Conservation (phyloP, 164 flowering plant genomes). For the Berberis vulgaris region DNA sequence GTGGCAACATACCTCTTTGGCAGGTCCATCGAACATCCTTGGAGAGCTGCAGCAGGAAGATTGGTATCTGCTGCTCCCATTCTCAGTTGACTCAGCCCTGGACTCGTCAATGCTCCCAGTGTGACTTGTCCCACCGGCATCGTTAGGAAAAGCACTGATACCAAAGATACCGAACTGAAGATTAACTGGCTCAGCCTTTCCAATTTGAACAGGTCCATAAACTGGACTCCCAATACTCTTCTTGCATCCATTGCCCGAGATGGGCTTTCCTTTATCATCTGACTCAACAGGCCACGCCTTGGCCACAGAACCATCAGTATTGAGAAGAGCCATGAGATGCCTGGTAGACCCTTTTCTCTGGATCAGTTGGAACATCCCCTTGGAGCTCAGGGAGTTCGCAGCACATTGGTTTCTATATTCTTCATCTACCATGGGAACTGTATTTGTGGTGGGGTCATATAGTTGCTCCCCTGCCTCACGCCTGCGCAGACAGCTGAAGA, state of each 20-base stretch:
- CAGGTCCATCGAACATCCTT: conserved; percentile 60
- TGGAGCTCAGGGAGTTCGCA: conserved; percentile 72
- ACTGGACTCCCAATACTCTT: conserved; percentile 40
- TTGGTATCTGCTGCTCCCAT: conserved; percentile 51
- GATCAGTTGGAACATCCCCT: conserved; percentile 84
- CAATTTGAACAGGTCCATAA: conserved; percentile 63
- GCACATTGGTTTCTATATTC: conserved; percentile 76
- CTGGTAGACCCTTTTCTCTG: conserved; percentile 79
- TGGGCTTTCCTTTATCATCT: conserved; percentile 38
- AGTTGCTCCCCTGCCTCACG: conserved; percentile 74
- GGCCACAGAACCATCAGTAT: conserved; percentile 83
- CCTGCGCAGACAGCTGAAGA: conserved; percentile 81
- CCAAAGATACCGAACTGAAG: conserved; percentile 82
- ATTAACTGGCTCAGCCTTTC: conserved; percentile 74
- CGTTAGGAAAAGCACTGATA: conserved; percentile 79
- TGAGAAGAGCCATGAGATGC: conserved; percentile 78
- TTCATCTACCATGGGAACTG: conserved; percentile 55
- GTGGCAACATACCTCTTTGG: conserved; percentile 55
- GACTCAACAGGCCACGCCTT: conserved; percentile 79
- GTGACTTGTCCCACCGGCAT: conserved; percentile 65
- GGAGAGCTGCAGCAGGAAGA: conserved; percentile 94
- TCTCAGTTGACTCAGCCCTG: conserved; percentile 45
- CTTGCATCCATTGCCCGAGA: conserved; percentile 26
- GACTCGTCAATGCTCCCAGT: conserved; percentile 77
- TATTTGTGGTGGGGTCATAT: conserved; percentile 62